These are phyloP conservation scores for Macadamia integrifolia DNA, from an alignment of 164 flowering plant species.

Conservation along the genomic window DNA sequence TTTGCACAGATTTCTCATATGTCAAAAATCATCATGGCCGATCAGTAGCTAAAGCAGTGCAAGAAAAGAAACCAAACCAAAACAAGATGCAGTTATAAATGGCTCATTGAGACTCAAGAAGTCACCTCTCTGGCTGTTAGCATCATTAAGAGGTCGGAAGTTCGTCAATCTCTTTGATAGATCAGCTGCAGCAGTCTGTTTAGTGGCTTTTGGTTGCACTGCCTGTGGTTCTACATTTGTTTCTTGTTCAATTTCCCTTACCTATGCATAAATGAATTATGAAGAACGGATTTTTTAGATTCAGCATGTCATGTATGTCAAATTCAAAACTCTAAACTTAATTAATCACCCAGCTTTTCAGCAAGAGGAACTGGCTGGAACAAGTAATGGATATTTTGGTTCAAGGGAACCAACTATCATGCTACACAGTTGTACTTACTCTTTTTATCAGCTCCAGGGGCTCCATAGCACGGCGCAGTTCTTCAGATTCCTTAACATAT, in stretches of 20 bases:
- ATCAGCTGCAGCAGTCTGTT: conserved; percentile 71
- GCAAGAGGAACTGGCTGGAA: neutral
- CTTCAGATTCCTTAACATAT: conserved; percentile 66
- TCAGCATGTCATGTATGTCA: too few relatives aligned
- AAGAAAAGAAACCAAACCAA: neutral
- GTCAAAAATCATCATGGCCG: too few relatives aligned
- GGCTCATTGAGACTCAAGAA: neutral
- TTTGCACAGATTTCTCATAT: too few relatives aligned
- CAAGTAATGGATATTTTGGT: neutral
- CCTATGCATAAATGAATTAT: neutral
- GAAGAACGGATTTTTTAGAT: neutral
- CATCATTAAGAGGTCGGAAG: conserved; percentile 53
- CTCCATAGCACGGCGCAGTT: conserved; percentile 66
- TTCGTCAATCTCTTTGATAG: conserved; percentile 80
- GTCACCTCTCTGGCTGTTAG: conserved; percentile 67
- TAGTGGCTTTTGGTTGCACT: conserved; percentile 43
- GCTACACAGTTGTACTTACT: conserved; percentile 31
- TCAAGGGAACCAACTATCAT: too few relatives aligned
- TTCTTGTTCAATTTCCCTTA: neutral
- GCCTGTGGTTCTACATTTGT: conserved; percentile 35
- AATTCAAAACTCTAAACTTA: neutral
- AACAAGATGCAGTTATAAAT: neutral
- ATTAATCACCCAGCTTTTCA: neutral
- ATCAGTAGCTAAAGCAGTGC: too few relatives aligned
- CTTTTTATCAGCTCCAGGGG: conserved; percentile 79